A percentile compares a stretch with the other conserved stretches of the same genome.
These are phyloP conservation scores for Cyberlindnera lachancei DNA, from an alignment of 805 yeast species.

Conservation along the genomic window DNA sequence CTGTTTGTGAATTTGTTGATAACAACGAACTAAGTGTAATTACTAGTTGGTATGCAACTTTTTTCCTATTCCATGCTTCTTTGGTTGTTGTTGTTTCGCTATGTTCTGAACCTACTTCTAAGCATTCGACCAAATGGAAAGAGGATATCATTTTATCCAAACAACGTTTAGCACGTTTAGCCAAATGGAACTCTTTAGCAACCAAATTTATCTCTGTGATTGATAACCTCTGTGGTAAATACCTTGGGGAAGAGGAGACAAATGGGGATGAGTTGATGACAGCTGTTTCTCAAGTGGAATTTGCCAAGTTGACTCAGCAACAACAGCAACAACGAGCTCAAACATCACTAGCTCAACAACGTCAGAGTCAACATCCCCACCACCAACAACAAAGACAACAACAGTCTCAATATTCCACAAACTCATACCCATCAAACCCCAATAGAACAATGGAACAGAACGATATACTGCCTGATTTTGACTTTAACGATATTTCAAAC, in stretches of 20 bases:
- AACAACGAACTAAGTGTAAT: constrained; percentile 35
- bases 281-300: background rate
- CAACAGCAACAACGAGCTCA: no score
- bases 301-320: constrained; percentile 1
- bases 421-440: no score
- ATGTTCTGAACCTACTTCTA: constrained; percentile 42
- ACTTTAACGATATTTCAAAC: constrained; percentile 19
- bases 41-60: constrained; percentile 57
- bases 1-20: constrained; percentile 35
- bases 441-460: no score
- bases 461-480: constrained; percentile 18
- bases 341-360: no score
- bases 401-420: no score
- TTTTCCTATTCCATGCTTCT: constrained; percentile 56
- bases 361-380: no score
- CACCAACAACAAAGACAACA: no score
- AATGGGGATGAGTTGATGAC: background rate
- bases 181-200: constrained; percentile 39
- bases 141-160: constrained; percentile 36
- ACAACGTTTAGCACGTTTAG: constrained; percentile 28
- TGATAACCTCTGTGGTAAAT: constrained; percentile 32
- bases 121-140: constrained; percentile 37
- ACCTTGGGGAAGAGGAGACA: constrained; percentile 16
- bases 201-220: constrained; percentile 37
- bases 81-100: constrained; percentile 49